phyloP scores from a whole-genome alignment of 306 rosid species.

The Mimosa pudica region DNA sequence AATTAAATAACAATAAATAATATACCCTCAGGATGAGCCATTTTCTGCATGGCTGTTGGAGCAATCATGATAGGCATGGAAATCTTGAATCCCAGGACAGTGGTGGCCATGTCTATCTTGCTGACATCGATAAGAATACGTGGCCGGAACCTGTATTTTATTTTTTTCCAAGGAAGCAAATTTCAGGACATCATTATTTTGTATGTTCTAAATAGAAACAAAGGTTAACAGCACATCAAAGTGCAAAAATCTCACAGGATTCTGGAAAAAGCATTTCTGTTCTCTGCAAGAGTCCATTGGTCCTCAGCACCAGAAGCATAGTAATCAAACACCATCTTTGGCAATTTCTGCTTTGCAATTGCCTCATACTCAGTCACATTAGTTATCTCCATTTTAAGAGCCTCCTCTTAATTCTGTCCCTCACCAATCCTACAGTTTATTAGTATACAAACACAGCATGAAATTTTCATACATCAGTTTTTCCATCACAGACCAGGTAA shows the following conservation, averaged over 20 bases:
- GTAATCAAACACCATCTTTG: slow-evolving; percentile 74
- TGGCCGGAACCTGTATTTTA: slow-evolving; percentile 76
- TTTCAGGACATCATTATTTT: slow-evolving; percentile 27
- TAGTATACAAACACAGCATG: neutral
- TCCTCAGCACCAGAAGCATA: slow-evolving; percentile 83
- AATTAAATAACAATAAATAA: slow-evolving; percentile 22
- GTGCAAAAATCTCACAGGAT: slow-evolving; percentile 54
- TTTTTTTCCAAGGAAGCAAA: slow-evolving; percentile 1
- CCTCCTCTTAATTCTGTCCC: slow-evolving; percentile 30
- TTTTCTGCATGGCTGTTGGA: slow-evolving; percentile 94
- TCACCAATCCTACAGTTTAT: slow-evolving; percentile 36
- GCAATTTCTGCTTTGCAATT: slow-evolving; percentile 68
- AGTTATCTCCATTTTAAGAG: slow-evolving; percentile 61
- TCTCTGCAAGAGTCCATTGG: slow-evolving; percentile 75
- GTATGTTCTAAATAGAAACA: slow-evolving; percentile 4
- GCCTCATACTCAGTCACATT: slow-evolving; percentile 71
- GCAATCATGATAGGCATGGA: slow-evolving; percentile 99
- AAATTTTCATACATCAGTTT: slow-evolving; percentile 12
- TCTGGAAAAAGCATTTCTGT: slow-evolving; percentile 69
- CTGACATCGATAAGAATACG: slow-evolving; percentile 94
- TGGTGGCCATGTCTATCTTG: slow-evolving; percentile 87
- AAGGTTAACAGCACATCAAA: neutral
- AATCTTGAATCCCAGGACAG: slow-evolving; percentile 89
- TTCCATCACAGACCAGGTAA: slow-evolving; percentile 2
- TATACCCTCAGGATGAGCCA: slow-evolving; percentile 99